Conservation (phyloP, 768 basidiomycete species). For the Saitozyma podzolica region DNA sequence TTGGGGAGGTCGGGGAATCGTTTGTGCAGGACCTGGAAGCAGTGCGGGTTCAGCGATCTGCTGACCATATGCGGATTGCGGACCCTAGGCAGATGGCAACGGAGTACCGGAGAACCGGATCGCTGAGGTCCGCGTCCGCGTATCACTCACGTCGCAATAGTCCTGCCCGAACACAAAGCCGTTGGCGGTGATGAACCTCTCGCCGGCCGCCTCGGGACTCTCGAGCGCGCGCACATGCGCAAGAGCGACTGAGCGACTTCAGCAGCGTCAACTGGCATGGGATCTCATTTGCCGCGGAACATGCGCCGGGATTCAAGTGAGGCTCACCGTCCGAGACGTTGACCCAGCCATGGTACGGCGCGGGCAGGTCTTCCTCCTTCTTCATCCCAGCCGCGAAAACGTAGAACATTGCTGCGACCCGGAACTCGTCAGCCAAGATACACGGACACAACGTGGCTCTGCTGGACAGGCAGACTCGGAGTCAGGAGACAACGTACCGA, state of each 20-base stretch:
- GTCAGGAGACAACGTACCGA: slow-evolving; percentile 28
- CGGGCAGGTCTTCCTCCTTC: slow-evolving; percentile 42
- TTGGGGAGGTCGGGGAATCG: slow-evolving; percentile 35
- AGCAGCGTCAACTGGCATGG: too few relatives aligned
- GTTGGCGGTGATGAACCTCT: slow-evolving; percentile 59
- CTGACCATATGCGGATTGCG: not conserved
- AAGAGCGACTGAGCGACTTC: slow-evolving; percentile 54
- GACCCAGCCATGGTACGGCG: slow-evolving; percentile 35
- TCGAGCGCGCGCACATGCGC: slow-evolving; percentile 62
- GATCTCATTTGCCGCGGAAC: not conserved
- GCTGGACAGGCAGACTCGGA: too few relatives aligned
- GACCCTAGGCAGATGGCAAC: too few relatives aligned
- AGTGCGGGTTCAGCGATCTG: too few relatives aligned
- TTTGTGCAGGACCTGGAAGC: slow-evolving; percentile 9
- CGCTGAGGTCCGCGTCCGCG: too few relatives aligned
- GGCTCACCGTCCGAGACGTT: slow-evolving; percentile 41
- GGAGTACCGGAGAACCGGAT: too few relatives aligned
- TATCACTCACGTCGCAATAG: slow-evolving; percentile 33
- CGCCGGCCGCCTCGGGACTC: slow-evolving; percentile 59
- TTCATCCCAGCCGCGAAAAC: slow-evolving; percentile 42
- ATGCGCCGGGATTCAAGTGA: too few relatives aligned
- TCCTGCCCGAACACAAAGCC: slow-evolving; percentile 49
- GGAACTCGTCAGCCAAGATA: not conserved
- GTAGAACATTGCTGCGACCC: slow-evolving; percentile 32
- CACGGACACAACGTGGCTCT: too few relatives aligned